Evolutionary conservation across 768 basidiomycete genomes (phyloP).

Genomic region (Russula virescens): DNA sequence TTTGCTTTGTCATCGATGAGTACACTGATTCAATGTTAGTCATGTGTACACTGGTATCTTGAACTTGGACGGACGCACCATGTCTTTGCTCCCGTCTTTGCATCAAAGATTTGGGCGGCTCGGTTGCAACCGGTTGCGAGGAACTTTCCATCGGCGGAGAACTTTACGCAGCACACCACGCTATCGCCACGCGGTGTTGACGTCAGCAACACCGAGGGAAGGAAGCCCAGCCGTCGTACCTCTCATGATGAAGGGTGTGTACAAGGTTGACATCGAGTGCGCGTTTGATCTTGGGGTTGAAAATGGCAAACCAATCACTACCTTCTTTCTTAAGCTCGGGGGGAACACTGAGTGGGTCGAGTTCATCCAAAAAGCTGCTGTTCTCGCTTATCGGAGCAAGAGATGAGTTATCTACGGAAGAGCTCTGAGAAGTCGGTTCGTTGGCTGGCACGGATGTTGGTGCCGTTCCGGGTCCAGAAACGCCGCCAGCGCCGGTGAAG

Average conservation of each 20-base stretch:
- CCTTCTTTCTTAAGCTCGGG: conserved; percentile 68
- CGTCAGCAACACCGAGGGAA: background rate
- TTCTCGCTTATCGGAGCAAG: conserved; percentile 24
- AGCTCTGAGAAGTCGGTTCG: background rate
- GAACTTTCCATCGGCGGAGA: conserved; percentile 89
- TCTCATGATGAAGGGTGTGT: conserved; percentile 88
- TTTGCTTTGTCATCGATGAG: conserved; percentile 70
- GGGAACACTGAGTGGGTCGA: conserved; percentile 42
- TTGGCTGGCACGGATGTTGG: conserved; percentile 12
- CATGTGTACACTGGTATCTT: background rate
- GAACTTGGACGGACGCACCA: conserved; percentile 49
- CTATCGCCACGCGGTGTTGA: conserved; percentile 32
- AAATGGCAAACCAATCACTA: conserved; percentile 83
- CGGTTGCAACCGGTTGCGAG: conserved; percentile 96
- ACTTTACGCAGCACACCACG: conserved; percentile 86
- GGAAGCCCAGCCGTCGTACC: conserved; percentile 40
- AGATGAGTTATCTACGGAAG: conserved; percentile 2
- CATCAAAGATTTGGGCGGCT: conserved; percentile 93
- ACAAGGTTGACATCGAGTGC: conserved; percentile 73
- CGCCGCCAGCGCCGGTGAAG: conserved; percentile 17
- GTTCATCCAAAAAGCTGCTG: conserved; percentile 42
- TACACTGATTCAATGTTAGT: conserved; percentile 41
- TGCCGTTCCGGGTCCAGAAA: conserved; percentile 20
- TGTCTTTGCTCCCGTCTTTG: conserved; percentile 76
- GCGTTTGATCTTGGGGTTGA: conserved; percentile 75